phyloP scores from a whole-genome alignment of 345 rosid species.

The Dimocarpus longan region DNA sequence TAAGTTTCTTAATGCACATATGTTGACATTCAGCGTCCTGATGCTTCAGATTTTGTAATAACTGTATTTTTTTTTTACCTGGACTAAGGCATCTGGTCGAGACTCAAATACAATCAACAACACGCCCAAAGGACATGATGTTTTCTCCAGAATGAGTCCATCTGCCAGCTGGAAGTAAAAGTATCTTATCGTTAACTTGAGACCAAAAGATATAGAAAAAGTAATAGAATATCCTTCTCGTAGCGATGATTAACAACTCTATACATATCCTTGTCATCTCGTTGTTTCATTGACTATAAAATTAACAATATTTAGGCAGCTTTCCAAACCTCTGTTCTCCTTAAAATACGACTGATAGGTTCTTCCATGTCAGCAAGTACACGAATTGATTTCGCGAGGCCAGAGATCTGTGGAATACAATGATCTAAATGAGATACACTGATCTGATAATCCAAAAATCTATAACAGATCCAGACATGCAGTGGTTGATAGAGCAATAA shows the following conservation, averaged over 20 bases:
- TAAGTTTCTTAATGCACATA: background rate
- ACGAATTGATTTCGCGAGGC: constrained; percentile 56
- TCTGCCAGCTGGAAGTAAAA: constrained; percentile 55
- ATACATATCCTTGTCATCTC: constrained; percentile 6
- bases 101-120: constrained; percentile 74
- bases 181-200: constrained; percentile 2
- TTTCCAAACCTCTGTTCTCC: constrained; percentile 52
- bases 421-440: background rate
- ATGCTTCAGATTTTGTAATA: background rate
- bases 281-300: background rate
- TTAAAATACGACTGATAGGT: constrained; percentile 51
- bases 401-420: constrained; percentile 37
- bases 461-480: background rate
- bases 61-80: constrained; percentile 43
- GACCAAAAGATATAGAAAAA: background rate
- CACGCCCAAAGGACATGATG: constrained; percentile 72
- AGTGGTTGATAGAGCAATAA: background rate
- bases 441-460: background rate
- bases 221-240: background rate
- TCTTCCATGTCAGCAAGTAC: constrained; percentile 64
- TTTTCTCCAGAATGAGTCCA: constrained; percentile 70
- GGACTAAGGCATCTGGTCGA: constrained; percentile 78
- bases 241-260: background rate
- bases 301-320: background rate
- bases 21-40: background rate